Percentiles rank a stretch among this genome's conserved stretches.
Evolutionary conservation across 2,329 filamentous ascomycete genomes (phyloP).

Genomic region (Tolypocladium sp.): DNA sequence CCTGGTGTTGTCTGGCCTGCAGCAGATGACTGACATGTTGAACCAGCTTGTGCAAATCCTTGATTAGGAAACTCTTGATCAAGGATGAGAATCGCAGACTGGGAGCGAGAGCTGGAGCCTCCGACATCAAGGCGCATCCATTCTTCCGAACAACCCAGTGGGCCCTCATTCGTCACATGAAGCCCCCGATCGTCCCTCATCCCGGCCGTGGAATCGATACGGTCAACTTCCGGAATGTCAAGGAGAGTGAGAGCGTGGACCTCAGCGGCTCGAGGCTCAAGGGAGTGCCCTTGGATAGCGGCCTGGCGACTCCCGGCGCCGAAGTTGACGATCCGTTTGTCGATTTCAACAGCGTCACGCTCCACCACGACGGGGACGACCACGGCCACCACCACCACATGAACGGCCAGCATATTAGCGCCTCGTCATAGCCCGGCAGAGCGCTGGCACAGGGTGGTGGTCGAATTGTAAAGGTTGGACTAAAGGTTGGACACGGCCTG

Average conservation of each 20-base stretch:
- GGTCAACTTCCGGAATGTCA: conserved; percentile 94
- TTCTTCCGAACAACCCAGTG: conserved; percentile 96
- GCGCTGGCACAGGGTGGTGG: background rate
- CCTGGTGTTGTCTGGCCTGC: background rate
- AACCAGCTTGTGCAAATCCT: conserved; percentile 79
- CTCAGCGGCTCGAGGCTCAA: conserved; percentile 58
- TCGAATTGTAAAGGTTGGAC: background rate
- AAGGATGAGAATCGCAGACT: conserved; percentile 94
- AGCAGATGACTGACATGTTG: background rate
- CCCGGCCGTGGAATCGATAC: conserved; percentile 87
- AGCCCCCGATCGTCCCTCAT: conserved; percentile 91
- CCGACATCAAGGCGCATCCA: conserved; percentile 90
- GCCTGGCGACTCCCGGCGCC: conserved; percentile 72
- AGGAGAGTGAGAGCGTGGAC: conserved; percentile 93
- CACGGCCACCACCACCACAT: conserved; percentile 23
- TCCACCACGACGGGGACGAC: conserved; percentile 92
- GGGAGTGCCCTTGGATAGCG: conserved; percentile 80
- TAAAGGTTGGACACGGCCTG: background rate
- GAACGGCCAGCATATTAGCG: conserved; percentile 12
- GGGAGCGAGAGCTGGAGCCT: conserved; percentile 88
- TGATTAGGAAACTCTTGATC: conserved; percentile 94
- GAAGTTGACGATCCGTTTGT: conserved; percentile 88
- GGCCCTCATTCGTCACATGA: conserved; percentile 95
- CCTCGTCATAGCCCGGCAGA: conserved; percentile 6
- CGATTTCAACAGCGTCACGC: conserved; percentile 96